Conservation (phyloP, 768 basidiomycete species). For the Suillus hirtellus region DNA sequence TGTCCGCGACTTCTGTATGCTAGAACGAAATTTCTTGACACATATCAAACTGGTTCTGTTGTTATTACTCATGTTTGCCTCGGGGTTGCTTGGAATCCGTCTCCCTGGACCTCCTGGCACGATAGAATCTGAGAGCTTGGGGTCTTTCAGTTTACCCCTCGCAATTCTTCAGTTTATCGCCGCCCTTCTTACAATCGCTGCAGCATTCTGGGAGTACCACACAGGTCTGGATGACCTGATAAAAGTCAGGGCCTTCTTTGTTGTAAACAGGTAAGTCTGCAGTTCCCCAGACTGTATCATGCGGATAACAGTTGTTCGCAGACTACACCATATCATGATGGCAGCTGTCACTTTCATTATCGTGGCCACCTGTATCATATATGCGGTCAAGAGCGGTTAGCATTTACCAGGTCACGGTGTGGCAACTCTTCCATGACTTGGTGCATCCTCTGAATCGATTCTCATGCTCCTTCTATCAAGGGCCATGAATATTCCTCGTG, state of each 20-base stretch:
- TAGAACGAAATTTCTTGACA: constrained; percentile 73
- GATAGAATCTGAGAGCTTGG: constrained; percentile 23
- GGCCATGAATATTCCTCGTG: neutral
- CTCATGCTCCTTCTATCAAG: constrained; percentile 5
- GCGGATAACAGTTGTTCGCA: constrained; percentile 23
- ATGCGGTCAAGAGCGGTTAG: constrained; percentile 38
- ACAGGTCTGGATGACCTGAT: constrained; percentile 56
- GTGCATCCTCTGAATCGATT: neutral
- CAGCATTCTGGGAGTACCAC: constrained; percentile 69
- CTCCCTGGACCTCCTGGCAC: constrained; percentile 43
- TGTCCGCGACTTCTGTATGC: constrained; percentile 78
- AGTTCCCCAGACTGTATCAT: constrained; percentile 9
- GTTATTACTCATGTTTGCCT: constrained; percentile 62
- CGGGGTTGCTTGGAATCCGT: constrained; percentile 60
- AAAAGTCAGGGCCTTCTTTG: constrained; percentile 59
- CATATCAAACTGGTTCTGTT: constrained; percentile 68
- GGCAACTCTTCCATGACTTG: neutral
- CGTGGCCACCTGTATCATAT: constrained; percentile 51
- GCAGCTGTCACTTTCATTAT: constrained; percentile 47
- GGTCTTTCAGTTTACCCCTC: constrained; percentile 43
- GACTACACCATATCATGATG: constrained; percentile 55
- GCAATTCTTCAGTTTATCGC: constrained; percentile 55
- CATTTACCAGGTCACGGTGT: neutral
- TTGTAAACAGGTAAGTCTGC: constrained; percentile 53
- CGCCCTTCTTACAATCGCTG: constrained; percentile 53